Base-by-base conservation (phyloP, 768 basidiomycete species). In the Roridomyces roridus region DNA sequence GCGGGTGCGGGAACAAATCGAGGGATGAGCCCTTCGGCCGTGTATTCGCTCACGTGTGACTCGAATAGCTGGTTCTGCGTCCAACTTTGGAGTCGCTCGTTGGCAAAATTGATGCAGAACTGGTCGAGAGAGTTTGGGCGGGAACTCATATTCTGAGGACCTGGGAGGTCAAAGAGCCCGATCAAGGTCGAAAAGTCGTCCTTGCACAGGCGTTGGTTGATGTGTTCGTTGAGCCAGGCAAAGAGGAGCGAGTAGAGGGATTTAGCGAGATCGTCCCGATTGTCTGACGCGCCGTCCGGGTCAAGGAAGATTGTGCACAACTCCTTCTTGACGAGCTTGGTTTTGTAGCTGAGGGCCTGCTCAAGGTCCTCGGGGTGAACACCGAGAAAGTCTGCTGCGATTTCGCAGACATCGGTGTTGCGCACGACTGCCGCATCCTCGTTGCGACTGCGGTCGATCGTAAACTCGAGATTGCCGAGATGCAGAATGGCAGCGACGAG, bases 221-320 rank as follows among this genome's bases (percentile, higher is more conserved):
- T 89, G 68, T 93, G 85, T 68, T 98, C 97, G 70, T 96, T 96
- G 56, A 98, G 74, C 96, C 96, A 98, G 3, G 93, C 87, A 66
- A 98, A 98, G 18, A 98, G 83, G 3, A 99, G 84, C 5, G 94
- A 94, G 70, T 98, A 98, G 0, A 98, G 82, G 0, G 92, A 91
- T 70, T 94, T 90, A 18, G 96, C 93, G 34, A 99, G 87, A 70
- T 96, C 94, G 67, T 98, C 96, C 41, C 96, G 80, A 64, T 98
- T 97, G 66, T 91, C 89, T 0, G 92, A 88, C 2, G 96, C 94
- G 49, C 92, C 92, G 67, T 98, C 96, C 0, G 92, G 87, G 68
- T 98, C 96, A 41, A 98, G 83, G 76, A 98, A 97, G 24, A 97
- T 88, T 0, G 95, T 97, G 72, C 94, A 97, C n/a, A 97, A 79